Percentiles rank a stretch among this genome's conserved stretches.
phyloP scores from a whole-genome alignment of 2,329 filamentous ascomycete species.

The Fusarium dimerum region DNA sequence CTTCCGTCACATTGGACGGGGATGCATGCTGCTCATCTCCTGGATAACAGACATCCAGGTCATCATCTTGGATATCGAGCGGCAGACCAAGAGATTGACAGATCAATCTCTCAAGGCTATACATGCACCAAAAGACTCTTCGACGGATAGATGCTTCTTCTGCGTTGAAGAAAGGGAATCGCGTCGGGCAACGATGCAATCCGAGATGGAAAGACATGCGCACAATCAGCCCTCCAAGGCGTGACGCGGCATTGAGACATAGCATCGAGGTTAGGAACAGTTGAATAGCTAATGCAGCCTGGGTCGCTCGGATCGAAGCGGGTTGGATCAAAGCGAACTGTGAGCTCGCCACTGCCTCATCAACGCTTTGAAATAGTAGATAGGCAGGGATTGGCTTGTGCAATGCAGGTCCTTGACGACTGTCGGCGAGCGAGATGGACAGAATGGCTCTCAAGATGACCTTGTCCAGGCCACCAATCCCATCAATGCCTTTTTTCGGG shows the following conservation, averaged over 20 bases:
- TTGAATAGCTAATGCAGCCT: conserved; percentile 55
- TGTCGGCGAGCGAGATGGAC: conserved; percentile 56
- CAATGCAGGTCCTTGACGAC: conserved; percentile 40
- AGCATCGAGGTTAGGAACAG: conserved; percentile 58
- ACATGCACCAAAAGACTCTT: conserved; percentile 59
- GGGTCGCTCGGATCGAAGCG: conserved; percentile 47
- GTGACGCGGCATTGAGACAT: conserved; percentile 57
- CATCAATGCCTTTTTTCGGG: conserved; percentile 33
- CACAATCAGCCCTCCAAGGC: conserved; percentile 55
- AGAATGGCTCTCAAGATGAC: conserved; percentile 50
- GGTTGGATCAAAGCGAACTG: conserved; percentile 48
- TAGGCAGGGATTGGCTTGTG: conserved; percentile 38
- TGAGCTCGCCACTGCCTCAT: conserved; percentile 51
- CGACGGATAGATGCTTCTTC: conserved; percentile 50
- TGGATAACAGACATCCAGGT: conserved; percentile 59
- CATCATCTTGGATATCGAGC: conserved; percentile 55
- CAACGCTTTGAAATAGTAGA: conserved; percentile 50
- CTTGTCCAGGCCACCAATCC: conserved; percentile 37
- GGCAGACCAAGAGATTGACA: conserved; percentile 59
- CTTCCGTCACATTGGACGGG: conserved; percentile 12
- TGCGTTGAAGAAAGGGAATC: conserved; percentile 50
- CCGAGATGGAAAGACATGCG: conserved; percentile 58
- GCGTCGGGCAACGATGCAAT: conserved; percentile 57
- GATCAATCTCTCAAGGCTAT: conserved; percentile 55
- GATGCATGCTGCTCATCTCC: conserved; percentile 46